Evolutionary conservation across 306 rosid species (phyloP).

Genomic region (Pachyrhizus erosus): DNA sequence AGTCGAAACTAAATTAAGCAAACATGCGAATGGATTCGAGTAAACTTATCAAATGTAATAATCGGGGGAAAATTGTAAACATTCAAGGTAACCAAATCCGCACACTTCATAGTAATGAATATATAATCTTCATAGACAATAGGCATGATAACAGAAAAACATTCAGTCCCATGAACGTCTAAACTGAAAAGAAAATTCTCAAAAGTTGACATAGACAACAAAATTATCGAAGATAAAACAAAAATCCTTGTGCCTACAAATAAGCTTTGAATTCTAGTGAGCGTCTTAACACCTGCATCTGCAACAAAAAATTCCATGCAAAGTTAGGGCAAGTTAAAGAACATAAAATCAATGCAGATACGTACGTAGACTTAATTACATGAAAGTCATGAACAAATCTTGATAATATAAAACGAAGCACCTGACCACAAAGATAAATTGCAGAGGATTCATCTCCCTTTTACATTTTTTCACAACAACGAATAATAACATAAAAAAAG

Average conservation of each 20-base stretch:
- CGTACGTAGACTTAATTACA: background rate
- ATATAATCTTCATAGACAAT: conserved; percentile 45
- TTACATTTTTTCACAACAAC: background rate
- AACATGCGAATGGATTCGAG: too few species aligned
- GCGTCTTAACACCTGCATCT: conserved; percentile 35
- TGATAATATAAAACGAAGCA: background rate
- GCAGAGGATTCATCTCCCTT: background rate
- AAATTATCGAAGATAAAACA: conserved; percentile 38
- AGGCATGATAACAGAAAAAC: background rate
- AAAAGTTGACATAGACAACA: background rate
- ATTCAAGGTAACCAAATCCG: background rate
- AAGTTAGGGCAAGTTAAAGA: background rate
- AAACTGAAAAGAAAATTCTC: conserved; percentile 1
- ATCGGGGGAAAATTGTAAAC: background rate
- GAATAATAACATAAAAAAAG: background rate
- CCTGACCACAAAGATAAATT: background rate
- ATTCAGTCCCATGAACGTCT: conserved; percentile 12
- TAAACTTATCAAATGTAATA: background rate
- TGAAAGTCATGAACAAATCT: background rate
- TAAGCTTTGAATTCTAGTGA: conserved; percentile 24
- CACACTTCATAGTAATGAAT: background rate
- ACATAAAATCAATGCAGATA: background rate
- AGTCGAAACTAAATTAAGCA: too few species aligned
- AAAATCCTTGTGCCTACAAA: conserved; percentile 38
- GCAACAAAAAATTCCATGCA: conserved; percentile 17